Evolutionary conservation across 2,329 filamentous ascomycete species (phyloP), one percentile per base, ranked within the genome.

Genomic region (Chaetomiaceae sp.): DNA sequence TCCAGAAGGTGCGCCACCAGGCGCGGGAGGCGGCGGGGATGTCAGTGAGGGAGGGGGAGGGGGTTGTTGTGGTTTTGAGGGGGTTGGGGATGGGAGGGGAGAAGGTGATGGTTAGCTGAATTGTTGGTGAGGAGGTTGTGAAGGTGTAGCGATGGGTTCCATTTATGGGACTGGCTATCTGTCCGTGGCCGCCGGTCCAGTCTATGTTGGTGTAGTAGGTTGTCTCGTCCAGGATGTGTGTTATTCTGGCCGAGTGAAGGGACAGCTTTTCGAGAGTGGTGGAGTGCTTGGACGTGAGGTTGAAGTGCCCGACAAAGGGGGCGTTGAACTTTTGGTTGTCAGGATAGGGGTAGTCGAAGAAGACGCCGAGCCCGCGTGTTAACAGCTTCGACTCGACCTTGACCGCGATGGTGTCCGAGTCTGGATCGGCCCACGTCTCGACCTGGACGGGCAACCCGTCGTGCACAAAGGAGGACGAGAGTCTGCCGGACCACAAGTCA

Each of bases 311-410:
- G 2, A 80, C 75, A 53, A 74, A 79, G 1, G 77, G 76, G 2
- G 74, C 74, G 33, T 79, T 75, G 50, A 79, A 79, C 55, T 79
- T 78, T 56, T 75, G 73, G 21, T 62, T 61, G 14, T 68, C 73
- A 17, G 75, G 67, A 47, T 74, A 73, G 3, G 77, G 76, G 48
- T 76, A 79, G 48, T 79, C 75, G 48, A 79, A 70, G 55, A 77
- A 77, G 5, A 79, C 59, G 0, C 72, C 70, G 7, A 79, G 58
- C 4, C 66, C 69, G 1, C 55, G 54, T 4, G 57, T 60, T 7
- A 79, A 55, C 3, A 77, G 61, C 0, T 65, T 58, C 0, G 74
- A 78, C 12, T 66, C 61, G 10, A 78, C 61, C 7, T 65, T 59
- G 20, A 78, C 64, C 1, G 69, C 72, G 14, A 78, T 56, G 14